Evolutionary conservation across 345 rosid species (phyloP).

Genomic region (Hypericum perforatum): DNA sequence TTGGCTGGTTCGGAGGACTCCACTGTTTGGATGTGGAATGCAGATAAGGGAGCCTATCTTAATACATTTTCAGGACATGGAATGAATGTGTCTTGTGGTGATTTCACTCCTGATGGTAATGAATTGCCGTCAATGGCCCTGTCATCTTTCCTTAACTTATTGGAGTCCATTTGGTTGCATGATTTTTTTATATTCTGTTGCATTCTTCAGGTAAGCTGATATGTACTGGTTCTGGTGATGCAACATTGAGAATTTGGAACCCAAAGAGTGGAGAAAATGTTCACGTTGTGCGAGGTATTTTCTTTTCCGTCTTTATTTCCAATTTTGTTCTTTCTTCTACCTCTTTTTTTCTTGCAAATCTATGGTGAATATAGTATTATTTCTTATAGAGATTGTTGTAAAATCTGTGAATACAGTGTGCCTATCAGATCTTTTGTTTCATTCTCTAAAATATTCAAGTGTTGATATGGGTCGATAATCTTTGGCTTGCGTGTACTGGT

Average conservation of each 20-base stretch:
- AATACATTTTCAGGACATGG: conserved; percentile 78
- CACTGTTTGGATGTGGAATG: conserved; percentile 94
- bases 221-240: conserved; percentile 91
- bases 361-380: not conserved
- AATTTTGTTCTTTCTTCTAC: not conserved
- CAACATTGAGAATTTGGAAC: conserved; percentile 79
- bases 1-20: conserved; percentile 85
- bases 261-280: conserved; percentile 67
- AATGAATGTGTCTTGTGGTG: conserved; percentile 69
- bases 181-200: conserved; percentile 8
- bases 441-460: no score
- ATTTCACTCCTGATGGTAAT: conserved; percentile 89
- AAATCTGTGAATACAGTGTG: not conserved
- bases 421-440: no score
- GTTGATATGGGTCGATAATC: no score
- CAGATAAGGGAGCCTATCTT: conserved; percentile 59
- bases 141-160: not conserved
- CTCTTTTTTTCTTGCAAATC: not conserved
- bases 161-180: not conserved
- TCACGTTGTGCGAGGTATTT: conserved; percentile 62
- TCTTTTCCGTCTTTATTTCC: not conserved
- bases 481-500: no score
- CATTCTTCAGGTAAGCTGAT: conserved; percentile 59
- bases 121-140: conserved; percentile 9
- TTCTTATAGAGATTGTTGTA: not conserved